These are phyloP conservation scores for Hypoxylon lienhwacheense DNA, from an alignment of 495 filamentous ascomycete species.

Conservation along the genomic window DNA sequence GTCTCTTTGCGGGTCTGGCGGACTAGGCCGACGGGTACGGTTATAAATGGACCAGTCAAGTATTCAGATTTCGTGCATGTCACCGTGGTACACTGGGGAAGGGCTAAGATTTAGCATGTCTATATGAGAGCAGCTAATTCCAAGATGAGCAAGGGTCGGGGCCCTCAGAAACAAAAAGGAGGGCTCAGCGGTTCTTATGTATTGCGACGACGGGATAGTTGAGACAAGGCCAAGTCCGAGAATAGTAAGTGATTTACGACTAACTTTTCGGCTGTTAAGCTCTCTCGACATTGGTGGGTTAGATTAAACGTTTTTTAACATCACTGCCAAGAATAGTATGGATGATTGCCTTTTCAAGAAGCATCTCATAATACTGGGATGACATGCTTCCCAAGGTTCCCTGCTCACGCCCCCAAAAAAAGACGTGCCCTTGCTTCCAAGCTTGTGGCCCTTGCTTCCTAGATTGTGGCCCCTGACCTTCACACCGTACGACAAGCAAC, in stretches of 20 bases:
- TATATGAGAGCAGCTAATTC: slow-evolving; percentile 24
- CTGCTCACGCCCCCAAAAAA: neutral
- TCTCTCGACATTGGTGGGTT: slow-evolving; percentile 26
- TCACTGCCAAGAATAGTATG: slow-evolving; percentile 26
- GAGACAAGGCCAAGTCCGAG: slow-evolving; percentile 17
- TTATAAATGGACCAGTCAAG: slow-evolving; percentile 19
- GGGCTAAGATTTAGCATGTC: slow-evolving; percentile 9
- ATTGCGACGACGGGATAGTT: slow-evolving; percentile 28
- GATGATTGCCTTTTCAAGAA: slow-evolving; percentile 30
- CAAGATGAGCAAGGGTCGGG: slow-evolving; percentile 11
- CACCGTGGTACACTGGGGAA: slow-evolving; percentile 12
- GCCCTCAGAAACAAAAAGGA: slow-evolving; percentile 3
- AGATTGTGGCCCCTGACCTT: slow-evolving; percentile 12
- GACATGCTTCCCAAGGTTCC: slow-evolving; percentile 6
- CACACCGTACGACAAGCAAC: slow-evolving; percentile 37
- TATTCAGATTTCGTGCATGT: slow-evolving; percentile 30
- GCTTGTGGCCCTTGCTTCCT: too few species aligned
- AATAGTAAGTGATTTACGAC: slow-evolving; percentile 20
- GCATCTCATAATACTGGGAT: slow-evolving; percentile 21
- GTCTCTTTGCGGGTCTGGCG: slow-evolving; percentile 4
- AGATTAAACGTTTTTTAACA: slow-evolving; percentile 27
- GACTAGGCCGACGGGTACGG: slow-evolving; percentile 17
- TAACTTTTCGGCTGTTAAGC: slow-evolving; percentile 31
- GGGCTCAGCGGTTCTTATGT: slow-evolving; percentile 10
- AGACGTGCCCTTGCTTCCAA: slow-evolving; percentile 3